Conservation (phyloP, 2,329 filamentous ascomycete species). For the Aspergillus quadricinctus region DNA sequence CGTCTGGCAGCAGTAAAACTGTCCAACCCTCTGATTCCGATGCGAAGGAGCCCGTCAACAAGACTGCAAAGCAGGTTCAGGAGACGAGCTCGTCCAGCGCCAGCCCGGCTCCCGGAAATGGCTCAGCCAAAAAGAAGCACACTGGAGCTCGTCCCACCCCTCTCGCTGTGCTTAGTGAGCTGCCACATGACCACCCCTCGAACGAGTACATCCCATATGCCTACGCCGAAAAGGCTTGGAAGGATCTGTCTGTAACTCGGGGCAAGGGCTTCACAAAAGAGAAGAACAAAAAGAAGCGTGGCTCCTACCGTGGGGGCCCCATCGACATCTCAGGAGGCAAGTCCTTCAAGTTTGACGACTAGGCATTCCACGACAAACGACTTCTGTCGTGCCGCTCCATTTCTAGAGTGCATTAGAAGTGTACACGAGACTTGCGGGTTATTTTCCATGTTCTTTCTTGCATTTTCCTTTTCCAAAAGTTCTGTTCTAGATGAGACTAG, state of each 20-base stretch:
- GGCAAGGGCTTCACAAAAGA: conserved; percentile 99
- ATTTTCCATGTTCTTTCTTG: not conserved
- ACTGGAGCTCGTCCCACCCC: conserved; percentile 59
- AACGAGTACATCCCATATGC: conserved; percentile 81
- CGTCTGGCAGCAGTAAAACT: conserved; percentile 29
- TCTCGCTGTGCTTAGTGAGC: conserved; percentile 70
- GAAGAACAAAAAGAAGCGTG: conserved; percentile 97
- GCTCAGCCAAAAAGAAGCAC: conserved; percentile 37
- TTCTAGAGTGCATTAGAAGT: conserved; percentile 7
- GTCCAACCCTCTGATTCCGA: conserved; percentile 25
- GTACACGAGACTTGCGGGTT: not conserved
- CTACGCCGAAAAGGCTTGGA: conserved; percentile 83
- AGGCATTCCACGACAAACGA: conserved; percentile 19
- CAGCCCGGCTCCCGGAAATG: conserved; percentile 37
- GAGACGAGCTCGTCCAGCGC: conserved; percentile 51
- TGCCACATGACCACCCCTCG: conserved; percentile 64
- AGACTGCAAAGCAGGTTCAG: conserved; percentile 20
- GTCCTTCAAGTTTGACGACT: conserved; percentile 93
- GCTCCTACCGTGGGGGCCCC: conserved; percentile 80
- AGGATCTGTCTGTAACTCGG: conserved; percentile 83
- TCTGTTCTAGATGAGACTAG: conserved; percentile 7
- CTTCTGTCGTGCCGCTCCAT: not conserved
- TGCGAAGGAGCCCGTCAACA: conserved; percentile 15
- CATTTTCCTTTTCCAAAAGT: conserved; percentile 7
- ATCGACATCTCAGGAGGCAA: conserved; percentile 81